Evolutionary conservation across 2,329 filamentous ascomycete genomes (phyloP), one percentile per base, ranked within the genome.

Genomic region (Ophiostoma ulmi): DNA sequence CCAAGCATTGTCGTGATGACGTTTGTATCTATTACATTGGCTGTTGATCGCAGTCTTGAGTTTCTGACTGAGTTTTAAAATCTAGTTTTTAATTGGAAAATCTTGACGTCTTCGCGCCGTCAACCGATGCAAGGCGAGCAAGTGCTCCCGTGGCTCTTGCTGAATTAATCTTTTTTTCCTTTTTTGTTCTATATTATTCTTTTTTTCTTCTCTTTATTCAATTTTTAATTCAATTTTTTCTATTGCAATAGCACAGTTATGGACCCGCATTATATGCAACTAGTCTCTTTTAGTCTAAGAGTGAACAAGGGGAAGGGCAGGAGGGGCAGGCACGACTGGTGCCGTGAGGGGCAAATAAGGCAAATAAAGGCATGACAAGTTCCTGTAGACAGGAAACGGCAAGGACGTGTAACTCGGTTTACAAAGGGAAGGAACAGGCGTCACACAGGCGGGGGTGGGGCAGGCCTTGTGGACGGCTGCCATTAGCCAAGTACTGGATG

Each of bases 101-200:
- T 65, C 61, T 35, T 65, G 61, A 65, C 61, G 61, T 65, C 61
- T 65, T 38, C 10, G 58, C 58, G 58, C 58, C 58, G 31, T 36
- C 17, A 65, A 65, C 61, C 61, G 61, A 65, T 65, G 61, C 61
- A 65, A 65, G 58, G 58, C 58, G 58, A 35, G 58, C 58, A 64
- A 64, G 58, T 64, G 58, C 26, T 64, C 31, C 52, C 52, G 52
- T 58, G 52, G 52, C 52, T 31, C 52, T 26, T 58, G 44, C 44
- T 20, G 44, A 20, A 48, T 31, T n/a, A 10, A 20, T n/a, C 20
- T 17, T 26, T 58, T 58, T 26, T 58, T 5, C 13, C 5, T 63
- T 17, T 36, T 36, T 36, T 55, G 6, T 55, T 55, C n/a, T 55
- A 7, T 55, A 10, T 55, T 22, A n/a, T 13, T 55, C n/a, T 31